These are phyloP conservation scores for Nemania bipapillata DNA, from an alignment of 2,329 filamentous ascomycete genomes.

Conservation along the genomic window DNA sequence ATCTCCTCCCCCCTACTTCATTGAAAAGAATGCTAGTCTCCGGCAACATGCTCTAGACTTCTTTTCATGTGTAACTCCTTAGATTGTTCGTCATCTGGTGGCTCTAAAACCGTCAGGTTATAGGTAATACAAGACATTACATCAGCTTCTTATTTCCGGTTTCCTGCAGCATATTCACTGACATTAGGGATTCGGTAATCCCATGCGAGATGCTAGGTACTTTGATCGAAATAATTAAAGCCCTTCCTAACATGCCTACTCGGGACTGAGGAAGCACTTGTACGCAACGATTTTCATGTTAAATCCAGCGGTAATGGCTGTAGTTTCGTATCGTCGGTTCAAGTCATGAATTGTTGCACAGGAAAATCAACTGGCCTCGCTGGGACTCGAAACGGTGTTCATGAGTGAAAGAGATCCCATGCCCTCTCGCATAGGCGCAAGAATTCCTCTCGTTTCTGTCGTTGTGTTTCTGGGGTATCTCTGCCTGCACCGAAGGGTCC, in stretches of 20 bases:
- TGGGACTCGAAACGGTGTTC: conserved; percentile 47
- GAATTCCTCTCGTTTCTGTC: conserved; percentile 92
- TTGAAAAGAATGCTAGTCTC: conserved; percentile 6
- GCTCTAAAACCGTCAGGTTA: conserved; percentile 18
- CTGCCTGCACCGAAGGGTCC: conserved; percentile 83
- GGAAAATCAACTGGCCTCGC: conserved; percentile 38
- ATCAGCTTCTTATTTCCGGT: conserved; percentile 26
- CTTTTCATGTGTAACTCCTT: neutral
- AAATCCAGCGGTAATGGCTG: conserved; percentile 12
- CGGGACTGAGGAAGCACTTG: neutral
- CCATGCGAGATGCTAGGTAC: conserved; percentile 2
- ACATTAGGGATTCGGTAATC: conserved; percentile 7
- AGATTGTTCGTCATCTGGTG: conserved; percentile 12
- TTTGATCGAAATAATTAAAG: conserved; percentile 11
- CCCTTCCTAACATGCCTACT: neutral
- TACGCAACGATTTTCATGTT: conserved; percentile 7
- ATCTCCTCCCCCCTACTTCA: conserved; percentile 15
- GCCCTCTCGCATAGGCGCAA: conserved; percentile 84
- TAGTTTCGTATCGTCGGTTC: conserved; percentile 36
- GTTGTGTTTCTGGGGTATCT: conserved; percentile 83
- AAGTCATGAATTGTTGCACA: conserved; percentile 45
- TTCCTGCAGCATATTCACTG: conserved; percentile 3
- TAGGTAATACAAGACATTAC: conserved; percentile 41
- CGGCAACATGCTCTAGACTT: conserved; percentile 3
- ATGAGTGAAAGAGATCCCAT: conserved; percentile 98